These are phyloP conservation scores for Apiotrichum mycotoxinovorans DNA, from an alignment of 1,284 basidiomycete genomes.

Conservation along the genomic window DNA sequence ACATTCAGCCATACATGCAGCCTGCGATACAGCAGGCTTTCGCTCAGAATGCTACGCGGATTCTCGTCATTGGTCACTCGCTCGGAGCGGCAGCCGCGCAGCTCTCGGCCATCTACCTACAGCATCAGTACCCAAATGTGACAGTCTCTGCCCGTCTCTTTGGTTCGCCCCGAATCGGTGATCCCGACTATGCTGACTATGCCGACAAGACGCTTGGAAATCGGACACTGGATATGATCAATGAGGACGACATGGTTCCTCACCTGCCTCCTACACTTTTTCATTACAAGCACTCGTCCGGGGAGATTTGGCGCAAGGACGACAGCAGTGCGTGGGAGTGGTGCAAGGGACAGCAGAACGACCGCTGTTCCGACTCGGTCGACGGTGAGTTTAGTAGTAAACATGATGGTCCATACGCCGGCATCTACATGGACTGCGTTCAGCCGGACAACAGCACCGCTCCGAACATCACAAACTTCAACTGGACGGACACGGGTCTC, in stretches of 20 bases:
- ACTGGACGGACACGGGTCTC: not conserved
- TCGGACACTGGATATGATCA: constrained; percentile 22
- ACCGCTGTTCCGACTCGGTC: constrained; percentile 5
- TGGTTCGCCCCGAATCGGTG: not conserved
- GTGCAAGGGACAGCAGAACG: constrained; percentile 29
- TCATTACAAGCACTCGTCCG: constrained; percentile 10
- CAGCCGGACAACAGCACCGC: not conserved
- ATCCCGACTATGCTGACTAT: not conserved
- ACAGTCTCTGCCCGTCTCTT: not conserved
- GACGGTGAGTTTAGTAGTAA: not conserved
- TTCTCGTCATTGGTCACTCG: constrained; percentile 3
- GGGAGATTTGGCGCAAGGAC: constrained; percentile 24
- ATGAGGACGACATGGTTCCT: constrained; percentile 25
- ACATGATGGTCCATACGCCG: constrained; percentile 1
- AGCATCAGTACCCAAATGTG: not conserved
- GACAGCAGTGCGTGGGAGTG: constrained; percentile 10
- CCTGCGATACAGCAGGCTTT: not conserved
- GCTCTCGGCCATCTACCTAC: not conserved
- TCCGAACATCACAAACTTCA: not conserved
- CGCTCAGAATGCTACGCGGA: not conserved
- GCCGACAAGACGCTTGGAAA: constrained; percentile 10
- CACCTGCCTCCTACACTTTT: constrained; percentile 22
- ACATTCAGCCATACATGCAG: not conserved
- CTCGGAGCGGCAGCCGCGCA: not conserved
- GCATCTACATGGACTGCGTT: not conserved